Percentiles rank a stretch among this genome's conserved stretches.
phyloP scores from a whole-genome alignment of 371 early-diverging fungal genomes.

The Mucor velutinosus region DNA sequence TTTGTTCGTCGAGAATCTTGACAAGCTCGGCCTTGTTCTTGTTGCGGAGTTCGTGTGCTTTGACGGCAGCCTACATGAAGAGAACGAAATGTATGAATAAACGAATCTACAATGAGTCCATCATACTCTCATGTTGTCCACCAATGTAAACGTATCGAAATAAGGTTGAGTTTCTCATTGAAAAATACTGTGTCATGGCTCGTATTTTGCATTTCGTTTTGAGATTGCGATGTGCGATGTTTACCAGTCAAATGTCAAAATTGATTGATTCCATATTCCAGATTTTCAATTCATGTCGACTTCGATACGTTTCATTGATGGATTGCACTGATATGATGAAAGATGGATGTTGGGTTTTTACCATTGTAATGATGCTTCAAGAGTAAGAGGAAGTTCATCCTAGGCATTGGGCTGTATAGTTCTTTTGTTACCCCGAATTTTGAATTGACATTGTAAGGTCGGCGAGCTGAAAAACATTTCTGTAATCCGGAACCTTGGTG shows the following conservation, averaged over 20 bases:
- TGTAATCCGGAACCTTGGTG: neutral
- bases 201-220: neutral
- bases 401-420: conserved; percentile 1
- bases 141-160: neutral
- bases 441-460: neutral
- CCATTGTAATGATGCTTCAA: conserved; percentile 26
- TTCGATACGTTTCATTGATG: conserved; percentile 14
- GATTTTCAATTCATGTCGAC: neutral
- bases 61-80: conserved; percentile 70
- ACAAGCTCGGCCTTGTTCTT: conserved; percentile 90
- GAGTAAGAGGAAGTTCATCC: conserved; percentile 20
- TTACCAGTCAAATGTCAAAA: neutral
- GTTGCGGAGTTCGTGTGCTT: conserved; percentile 89
- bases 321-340: neutral
- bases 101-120: neutral
- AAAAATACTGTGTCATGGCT: neutral
- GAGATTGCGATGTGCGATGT: neutral
- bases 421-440: conserved; percentile 16
- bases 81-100: neutral
- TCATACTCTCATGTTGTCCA: neutral
- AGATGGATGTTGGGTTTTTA: conserved; percentile 6
- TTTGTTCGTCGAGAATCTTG: conserved; percentile 89
- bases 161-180: neutral
- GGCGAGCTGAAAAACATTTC: neutral
- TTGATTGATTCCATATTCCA: neutral